phyloP scores from a whole-genome alignment of 768 basidiomycete species.

The Pleurotus eryngii region DNA sequence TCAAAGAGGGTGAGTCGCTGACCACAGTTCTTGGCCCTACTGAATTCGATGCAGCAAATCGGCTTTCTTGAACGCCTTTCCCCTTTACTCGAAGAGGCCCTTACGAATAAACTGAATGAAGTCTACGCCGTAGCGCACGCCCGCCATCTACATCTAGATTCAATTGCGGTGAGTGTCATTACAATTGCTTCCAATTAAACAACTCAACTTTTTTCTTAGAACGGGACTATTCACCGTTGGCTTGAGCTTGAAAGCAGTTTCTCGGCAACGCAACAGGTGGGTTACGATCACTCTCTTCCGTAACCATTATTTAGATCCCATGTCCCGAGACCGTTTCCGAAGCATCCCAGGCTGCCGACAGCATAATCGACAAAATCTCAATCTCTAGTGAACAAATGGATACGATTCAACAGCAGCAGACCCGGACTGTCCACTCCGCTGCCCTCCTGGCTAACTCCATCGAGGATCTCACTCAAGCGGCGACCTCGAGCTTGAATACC shows the following conservation, averaged over 20 bases:
- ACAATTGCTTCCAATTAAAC: no score
- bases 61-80: background rate
- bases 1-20: no score
- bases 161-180: background rate
- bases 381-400: background rate
- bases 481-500: background rate
- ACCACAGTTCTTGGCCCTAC: background rate
- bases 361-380: background rate
- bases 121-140: background rate
- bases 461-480: background rate
- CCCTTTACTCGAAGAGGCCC: background rate
- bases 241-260: background rate
- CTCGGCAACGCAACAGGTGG: background rate
- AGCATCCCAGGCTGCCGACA: background rate
- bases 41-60: background rate
- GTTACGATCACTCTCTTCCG: no score
- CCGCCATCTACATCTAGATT: background rate
- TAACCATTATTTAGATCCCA: background rate
- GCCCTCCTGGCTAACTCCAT: background rate
- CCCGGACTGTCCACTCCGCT: background rate
- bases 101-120: background rate
- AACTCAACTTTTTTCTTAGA: background rate
- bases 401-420: background rate
- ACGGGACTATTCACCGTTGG: background rate
- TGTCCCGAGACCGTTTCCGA: background rate